Conservation (phyloP, 2,329 filamentous ascomycete genomes). For the Cytospora chrysosperma region DNA sequence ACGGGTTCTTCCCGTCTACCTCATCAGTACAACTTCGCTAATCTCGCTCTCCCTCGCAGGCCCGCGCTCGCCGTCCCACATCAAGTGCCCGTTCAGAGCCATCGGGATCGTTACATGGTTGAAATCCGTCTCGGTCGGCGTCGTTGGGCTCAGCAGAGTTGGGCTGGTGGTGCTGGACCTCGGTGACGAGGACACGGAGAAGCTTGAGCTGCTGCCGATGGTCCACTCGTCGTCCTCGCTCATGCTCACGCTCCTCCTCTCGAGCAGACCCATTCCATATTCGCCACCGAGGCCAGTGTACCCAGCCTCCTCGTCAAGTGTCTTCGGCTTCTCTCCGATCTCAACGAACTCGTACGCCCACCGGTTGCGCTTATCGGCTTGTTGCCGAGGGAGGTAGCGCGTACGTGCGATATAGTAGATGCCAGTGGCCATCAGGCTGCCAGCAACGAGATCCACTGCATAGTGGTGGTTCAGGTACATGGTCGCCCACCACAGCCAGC, state of each 20-base stretch:
- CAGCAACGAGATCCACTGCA: slow-evolving; percentile 85
- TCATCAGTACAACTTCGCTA: slow-evolving; percentile 45
- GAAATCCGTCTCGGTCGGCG: slow-evolving; percentile 43
- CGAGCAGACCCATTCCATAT: slow-evolving; percentile 47
- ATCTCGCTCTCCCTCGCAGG: slow-evolving; percentile 42
- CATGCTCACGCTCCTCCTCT: slow-evolving; percentile 33
- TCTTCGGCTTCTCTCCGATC: slow-evolving; percentile 59
- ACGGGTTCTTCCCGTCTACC: slow-evolving; percentile 30
- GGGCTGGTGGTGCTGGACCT: slow-evolving; percentile 46
- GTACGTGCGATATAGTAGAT: slow-evolving; percentile 81
- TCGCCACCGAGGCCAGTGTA: slow-evolving; percentile 44
- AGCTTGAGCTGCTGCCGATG: slow-evolving; percentile 77
- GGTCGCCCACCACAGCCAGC: slow-evolving; percentile 98
- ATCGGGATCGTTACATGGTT: slow-evolving; percentile 27
- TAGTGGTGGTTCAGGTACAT: slow-evolving; percentile 99
- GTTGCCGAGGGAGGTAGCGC: slow-evolving; percentile 77
- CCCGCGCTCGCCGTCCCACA: slow-evolving; percentile 40
- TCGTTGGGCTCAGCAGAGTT: slow-evolving; percentile 49
- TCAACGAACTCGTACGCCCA: slow-evolving; percentile 98
- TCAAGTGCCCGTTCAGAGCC: slow-evolving; percentile 20
- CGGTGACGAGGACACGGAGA: slow-evolving; percentile 41
- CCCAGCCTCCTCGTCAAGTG: slow-evolving; percentile 47
- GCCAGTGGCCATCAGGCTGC: slow-evolving; percentile 73
- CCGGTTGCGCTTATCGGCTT: slow-evolving; percentile 79
- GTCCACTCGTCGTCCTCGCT: slow-evolving; percentile 85